These are phyloP conservation scores for Ustilago cynodontis DNA, from an alignment of 1,284 basidiomycete species.

Conservation along the genomic window DNA sequence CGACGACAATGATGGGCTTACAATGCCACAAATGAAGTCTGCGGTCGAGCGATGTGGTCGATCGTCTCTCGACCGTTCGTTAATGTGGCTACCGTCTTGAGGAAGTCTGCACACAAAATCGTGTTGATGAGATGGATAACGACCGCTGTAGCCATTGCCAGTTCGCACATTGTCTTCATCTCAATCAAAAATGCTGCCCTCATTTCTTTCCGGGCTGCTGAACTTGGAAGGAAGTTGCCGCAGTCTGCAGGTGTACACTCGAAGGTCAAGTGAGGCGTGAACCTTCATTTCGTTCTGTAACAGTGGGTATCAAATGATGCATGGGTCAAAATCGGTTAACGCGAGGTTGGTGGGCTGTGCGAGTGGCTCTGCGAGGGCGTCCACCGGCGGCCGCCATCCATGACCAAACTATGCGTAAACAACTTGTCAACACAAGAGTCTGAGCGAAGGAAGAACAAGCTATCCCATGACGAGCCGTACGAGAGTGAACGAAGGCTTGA, in stretches of 20 bases:
- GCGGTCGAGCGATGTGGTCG: neutral
- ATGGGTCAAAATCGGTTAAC: neutral
- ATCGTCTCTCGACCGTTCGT: neutral
- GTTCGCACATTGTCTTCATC: neutral
- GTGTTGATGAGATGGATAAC: neutral
- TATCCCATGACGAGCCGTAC: neutral
- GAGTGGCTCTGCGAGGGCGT: no score
- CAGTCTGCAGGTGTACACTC: neutral
- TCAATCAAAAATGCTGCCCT: neutral
- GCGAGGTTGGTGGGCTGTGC: slow-evolving; percentile 1
- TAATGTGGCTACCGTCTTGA: neutral
- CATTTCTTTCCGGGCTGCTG: neutral
- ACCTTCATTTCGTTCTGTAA: slow-evolving; percentile 14
- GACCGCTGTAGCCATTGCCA: no score
- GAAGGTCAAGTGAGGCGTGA: neutral
- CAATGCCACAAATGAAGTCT: neutral
- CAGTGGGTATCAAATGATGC: slow-evolving; percentile 22
- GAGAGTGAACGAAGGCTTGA: neutral
- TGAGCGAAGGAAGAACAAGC: neutral
- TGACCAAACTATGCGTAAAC: no score
- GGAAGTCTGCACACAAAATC: neutral
- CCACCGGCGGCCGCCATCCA: no score
- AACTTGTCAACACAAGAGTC: neutral
- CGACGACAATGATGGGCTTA: neutral
- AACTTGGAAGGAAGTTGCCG: neutral